Percentiles rank a stretch among this genome's conserved stretches.
phyloP scores from a whole-genome alignment of 2,329 filamentous ascomycete species.

The Penicillium sp. region DNA sequence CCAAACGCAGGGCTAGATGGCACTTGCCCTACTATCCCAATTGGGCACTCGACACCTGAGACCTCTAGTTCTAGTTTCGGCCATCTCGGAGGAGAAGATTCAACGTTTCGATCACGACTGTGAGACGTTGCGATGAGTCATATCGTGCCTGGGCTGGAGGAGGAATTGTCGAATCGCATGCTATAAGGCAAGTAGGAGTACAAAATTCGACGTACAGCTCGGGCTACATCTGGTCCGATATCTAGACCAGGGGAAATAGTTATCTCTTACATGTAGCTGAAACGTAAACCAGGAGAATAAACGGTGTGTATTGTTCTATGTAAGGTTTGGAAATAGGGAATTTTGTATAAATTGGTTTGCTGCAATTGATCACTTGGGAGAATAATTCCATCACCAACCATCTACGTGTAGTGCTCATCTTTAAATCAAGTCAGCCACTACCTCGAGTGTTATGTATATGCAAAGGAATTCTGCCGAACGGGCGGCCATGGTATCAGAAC shows the following conservation, averaged over 20 bases:
- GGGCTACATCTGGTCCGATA: background rate
- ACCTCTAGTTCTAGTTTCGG: background rate
- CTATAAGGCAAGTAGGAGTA: background rate
- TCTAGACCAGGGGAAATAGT: background rate
- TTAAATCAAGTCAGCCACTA: background rate
- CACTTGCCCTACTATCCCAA: background rate
- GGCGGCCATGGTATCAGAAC: conserved; percentile 8
- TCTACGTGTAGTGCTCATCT: background rate
- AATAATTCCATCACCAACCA: background rate
- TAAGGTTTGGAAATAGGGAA: background rate
- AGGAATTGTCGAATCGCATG: background rate
- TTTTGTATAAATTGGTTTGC: too few relatives aligned
- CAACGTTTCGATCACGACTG: background rate
- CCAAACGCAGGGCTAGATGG: background rate
- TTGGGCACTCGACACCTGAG: background rate
- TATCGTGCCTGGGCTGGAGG: background rate
- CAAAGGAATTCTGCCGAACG: background rate
- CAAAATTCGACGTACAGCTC: background rate
- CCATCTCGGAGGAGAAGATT: background rate
- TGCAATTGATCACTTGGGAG: too few relatives aligned
- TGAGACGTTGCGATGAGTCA: background rate
- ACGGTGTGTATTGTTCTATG: too few relatives aligned
- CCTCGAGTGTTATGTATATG: background rate
- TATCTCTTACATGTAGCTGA: background rate
- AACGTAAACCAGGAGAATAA: background rate